Conservation (phyloP, 495 filamentous ascomycete species). For the Talaromyces ruber region DNA sequence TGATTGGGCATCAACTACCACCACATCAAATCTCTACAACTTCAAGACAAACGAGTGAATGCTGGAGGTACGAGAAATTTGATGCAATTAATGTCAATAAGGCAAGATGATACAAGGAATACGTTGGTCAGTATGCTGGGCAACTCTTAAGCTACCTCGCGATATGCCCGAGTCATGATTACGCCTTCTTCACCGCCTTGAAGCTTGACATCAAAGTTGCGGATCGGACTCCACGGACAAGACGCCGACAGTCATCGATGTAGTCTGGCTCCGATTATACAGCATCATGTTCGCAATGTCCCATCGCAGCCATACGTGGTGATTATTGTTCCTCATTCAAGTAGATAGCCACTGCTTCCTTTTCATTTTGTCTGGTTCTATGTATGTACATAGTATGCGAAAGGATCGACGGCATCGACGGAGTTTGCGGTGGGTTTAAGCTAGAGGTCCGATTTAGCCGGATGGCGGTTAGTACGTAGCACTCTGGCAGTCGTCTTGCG, state of each 20-base stretch:
- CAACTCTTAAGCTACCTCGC: not conserved
- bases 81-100: too few relatives aligned
- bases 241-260: not conserved
- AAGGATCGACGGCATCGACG: not conserved
- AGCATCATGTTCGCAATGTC: not conserved
- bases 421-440: constrained; percentile 4
- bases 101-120: too few relatives aligned
- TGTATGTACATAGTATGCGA: too few relatives aligned
- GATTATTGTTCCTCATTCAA: too few relatives aligned
- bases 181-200: too few relatives aligned
- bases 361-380: too few relatives aligned
- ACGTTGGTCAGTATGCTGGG: not conserved
- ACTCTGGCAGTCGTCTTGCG: not conserved
- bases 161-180: too few relatives aligned
- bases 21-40: too few relatives aligned
- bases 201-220: not conserved
- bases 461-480: not conserved
- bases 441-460: constrained; percentile 1
- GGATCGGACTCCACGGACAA: not conserved
- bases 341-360: too few relatives aligned
- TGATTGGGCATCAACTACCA: not conserved
- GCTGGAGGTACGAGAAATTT: too few relatives aligned
- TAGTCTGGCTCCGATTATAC: not conserved
- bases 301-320: not conserved
- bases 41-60: not conserved